Evolutionary conservation across 768 basidiomycete genomes (phyloP), one percentile per base, ranked within the genome.

Genomic region (Collybiopsis confluens): DNA sequence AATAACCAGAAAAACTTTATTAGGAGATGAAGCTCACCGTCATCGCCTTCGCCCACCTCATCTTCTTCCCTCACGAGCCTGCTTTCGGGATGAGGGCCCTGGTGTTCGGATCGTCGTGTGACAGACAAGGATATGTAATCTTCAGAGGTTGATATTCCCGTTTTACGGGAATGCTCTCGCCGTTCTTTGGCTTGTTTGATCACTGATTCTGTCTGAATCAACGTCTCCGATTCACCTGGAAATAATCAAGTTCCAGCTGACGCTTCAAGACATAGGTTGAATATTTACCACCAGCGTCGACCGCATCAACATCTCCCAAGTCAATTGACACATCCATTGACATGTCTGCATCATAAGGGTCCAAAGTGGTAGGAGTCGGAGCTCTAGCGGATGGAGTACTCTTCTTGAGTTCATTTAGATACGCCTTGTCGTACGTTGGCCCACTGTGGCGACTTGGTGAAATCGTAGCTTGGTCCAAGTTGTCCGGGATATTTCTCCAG

Each of bases 81-180:
- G 64, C 90, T 92, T 59, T 86, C 87, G 6, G 91, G 92, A 73
- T 92, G 90, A 6, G 91, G 91, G 0, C 90, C 90, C 59, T 80
- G 75, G 8, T 77, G 66, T 33, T 71, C 68, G 18, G 70, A 69
- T 43, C 73, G 74, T 56, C 77, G 82, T 0, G 81, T 72, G 3
- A 93, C 78, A 18, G 88, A 83, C 15, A 94, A 68, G 0, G 92
- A 90, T 21, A 94, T 88, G 58, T 79, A 94, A 27, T 92, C 91
- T 38, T 88, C 85, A 50, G 70, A 74, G n/a, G 64, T 70, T 8
- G 73, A 61, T 8, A 68, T 68, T 27, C 72, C 73, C 2, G 70
- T 72, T 27, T 75, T 73, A 16, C 87, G 80, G 16, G 90, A 59
- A 24, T 83, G 81, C 56, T 88, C 86, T 37, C 92, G 79, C 56